Evolutionary conservation across 2,329 filamentous ascomycete genomes (phyloP).

Genomic region (Eutypa lata): DNA sequence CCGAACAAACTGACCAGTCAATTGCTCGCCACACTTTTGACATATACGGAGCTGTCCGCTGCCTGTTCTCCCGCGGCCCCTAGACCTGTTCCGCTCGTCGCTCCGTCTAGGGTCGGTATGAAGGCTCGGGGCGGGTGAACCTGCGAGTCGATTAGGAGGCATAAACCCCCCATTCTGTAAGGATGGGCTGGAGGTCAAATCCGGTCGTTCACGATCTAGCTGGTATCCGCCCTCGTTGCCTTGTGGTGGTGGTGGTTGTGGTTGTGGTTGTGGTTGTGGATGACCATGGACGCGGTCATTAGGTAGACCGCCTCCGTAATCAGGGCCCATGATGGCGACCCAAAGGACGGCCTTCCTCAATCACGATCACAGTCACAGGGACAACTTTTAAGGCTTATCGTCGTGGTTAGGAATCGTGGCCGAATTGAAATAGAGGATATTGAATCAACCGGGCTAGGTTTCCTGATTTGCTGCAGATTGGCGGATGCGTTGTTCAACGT

Average conservation of each 20-base stretch:
- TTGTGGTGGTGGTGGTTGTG: conserved; percentile 24
- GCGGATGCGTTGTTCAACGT: conserved; percentile 24
- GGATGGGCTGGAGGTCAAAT: conserved; percentile 30
- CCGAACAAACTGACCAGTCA: conserved; percentile 94
- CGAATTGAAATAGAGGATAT: conserved; percentile 13
- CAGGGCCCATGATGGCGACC: conserved; percentile 30
- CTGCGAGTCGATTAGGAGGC: conserved; percentile 28
- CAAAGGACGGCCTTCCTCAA: conserved; percentile 19
- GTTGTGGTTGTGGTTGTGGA: conserved; percentile 25
- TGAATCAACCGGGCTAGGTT: conserved; percentile 13
- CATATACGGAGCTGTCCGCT: conserved; percentile 65
- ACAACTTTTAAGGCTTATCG: not conserved
- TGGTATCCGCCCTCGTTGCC: conserved; percentile 25
- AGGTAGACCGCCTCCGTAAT: conserved; percentile 32
- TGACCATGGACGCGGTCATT: conserved; percentile 29
- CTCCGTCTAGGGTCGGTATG: conserved; percentile 48
- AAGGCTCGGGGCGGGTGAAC: conserved; percentile 35
- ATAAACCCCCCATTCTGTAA: conserved; percentile 26
- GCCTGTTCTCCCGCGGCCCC: conserved; percentile 50
- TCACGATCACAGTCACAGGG: not conserved
- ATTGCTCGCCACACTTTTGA: conserved; percentile 82
- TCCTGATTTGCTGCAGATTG: conserved; percentile 13
- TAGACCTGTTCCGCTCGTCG: conserved; percentile 56
- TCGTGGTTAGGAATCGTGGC: not conserved
- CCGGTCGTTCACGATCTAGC: conserved; percentile 29